Evolutionary conservation across 495 filamentous ascomycete genomes (phyloP).

Genomic region (Penicillium macrosclerotiorum): DNA sequence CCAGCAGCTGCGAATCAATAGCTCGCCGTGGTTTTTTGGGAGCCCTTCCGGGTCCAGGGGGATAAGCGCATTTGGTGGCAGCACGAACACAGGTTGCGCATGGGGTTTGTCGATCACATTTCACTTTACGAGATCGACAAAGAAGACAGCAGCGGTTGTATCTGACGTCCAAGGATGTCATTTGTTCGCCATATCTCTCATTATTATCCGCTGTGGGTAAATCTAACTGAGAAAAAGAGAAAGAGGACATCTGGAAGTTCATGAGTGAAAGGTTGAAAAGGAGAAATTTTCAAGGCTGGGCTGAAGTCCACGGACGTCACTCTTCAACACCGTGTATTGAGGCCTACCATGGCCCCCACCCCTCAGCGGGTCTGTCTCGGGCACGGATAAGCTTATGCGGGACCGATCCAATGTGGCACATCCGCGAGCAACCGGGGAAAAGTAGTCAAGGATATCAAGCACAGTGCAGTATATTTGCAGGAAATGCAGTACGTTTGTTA

Average conservation of each 20-base stretch:
- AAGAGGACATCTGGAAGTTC: too few species aligned
- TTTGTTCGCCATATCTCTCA: not conserved
- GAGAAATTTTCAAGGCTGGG: too few species aligned
- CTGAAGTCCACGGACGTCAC: not conserved
- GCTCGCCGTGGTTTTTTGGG: slow-evolving; percentile 5
- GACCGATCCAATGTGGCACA: too few species aligned
- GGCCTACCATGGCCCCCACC: not conserved
- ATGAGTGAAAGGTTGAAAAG: too few species aligned
- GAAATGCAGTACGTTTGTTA: too few species aligned
- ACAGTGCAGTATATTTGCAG: too few species aligned
- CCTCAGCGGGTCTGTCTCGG: not conserved
- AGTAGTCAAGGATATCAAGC: too few species aligned
- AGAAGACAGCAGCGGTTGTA: slow-evolving; percentile 7
- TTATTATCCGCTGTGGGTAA: too few species aligned
- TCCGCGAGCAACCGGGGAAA: too few species aligned
- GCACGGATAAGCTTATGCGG: slow-evolving; percentile 5
- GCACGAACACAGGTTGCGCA: slow-evolving; percentile 3
- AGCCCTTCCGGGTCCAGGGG: slow-evolving; percentile 6
- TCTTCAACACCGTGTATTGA: not conserved
- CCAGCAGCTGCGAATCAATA: not conserved
- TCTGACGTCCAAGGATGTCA: not conserved
- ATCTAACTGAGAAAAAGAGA: too few species aligned
- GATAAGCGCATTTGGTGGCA: slow-evolving; percentile 3
- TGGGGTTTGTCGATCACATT: slow-evolving; percentile 9
- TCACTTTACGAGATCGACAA: slow-evolving; percentile 13